phyloP scores from a whole-genome alignment of 2,329 filamentous ascomycete species.

The Hypoxylon sp. region DNA sequence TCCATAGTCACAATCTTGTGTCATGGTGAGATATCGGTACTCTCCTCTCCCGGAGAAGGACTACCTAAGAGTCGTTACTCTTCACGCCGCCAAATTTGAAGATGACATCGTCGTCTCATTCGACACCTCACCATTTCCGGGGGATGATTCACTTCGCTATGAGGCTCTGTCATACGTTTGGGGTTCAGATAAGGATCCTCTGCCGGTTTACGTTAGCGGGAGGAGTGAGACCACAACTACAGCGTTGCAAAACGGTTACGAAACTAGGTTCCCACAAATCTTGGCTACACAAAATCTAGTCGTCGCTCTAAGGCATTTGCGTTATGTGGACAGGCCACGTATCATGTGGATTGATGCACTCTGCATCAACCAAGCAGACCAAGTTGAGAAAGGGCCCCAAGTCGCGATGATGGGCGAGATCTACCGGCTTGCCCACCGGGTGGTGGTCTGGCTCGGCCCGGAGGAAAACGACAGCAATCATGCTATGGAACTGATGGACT shows the following conservation, averaged over 20 bases:
- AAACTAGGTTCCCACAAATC: neutral
- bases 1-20: neutral
- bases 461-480: slow-evolving; percentile 34
- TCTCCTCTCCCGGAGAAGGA: slow-evolving; percentile 5
- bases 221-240: neutral
- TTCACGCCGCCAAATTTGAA: slow-evolving; percentile 21
- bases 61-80: slow-evolving; percentile 24
- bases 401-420: slow-evolving; percentile 47
- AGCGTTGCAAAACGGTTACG: neutral
- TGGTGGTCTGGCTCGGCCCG: slow-evolving; percentile 47
- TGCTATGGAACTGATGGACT: slow-evolving; percentile 33
- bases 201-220: slow-evolving; percentile 3
- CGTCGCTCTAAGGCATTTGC: slow-evolving; percentile 30
- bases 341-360: slow-evolving; percentile 48
- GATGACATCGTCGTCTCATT: slow-evolving; percentile 29
- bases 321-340: slow-evolving; percentile 12
- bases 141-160: slow-evolving; percentile 6
- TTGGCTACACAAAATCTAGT: slow-evolving; percentile 14
- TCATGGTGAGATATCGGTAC: slow-evolving; percentile 25
- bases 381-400: slow-evolving; percentile 38
- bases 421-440: slow-evolving; percentile 38
- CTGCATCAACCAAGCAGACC: slow-evolving; percentile 47
- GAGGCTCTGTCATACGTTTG: slow-evolving; percentile 37
- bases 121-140: slow-evolving; percentile 5
- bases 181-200: slow-evolving; percentile 1